These are phyloP conservation scores for Herpetomonas samuelpessoai DNA, from an alignment of 208 protist species.

Conservation along the genomic window DNA sequence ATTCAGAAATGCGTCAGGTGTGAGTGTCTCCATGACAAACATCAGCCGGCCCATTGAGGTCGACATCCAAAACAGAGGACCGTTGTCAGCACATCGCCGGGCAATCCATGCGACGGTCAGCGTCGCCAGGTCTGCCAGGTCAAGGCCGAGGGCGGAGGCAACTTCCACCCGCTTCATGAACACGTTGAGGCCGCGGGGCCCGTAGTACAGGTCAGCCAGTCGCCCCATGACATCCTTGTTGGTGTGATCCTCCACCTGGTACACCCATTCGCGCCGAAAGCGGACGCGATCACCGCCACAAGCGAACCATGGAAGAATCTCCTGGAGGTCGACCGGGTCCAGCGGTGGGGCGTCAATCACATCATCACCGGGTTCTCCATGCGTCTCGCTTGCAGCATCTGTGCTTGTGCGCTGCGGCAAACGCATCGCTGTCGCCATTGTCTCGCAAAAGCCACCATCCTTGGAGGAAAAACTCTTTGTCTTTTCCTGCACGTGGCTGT, in stretches of 20 bases:
- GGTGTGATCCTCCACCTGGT: neutral
- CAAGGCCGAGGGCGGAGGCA: constrained; percentile 19
- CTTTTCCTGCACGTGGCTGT: too few relatives aligned
- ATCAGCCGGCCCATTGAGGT: constrained; percentile 28
- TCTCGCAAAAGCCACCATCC: too few relatives aligned
- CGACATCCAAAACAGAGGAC: constrained; percentile 14
- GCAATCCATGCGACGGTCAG: constrained; percentile 38
- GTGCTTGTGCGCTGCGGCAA: too few relatives aligned
- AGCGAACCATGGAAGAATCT: neutral
- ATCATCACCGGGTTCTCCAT: too few relatives aligned
- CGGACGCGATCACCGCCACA: neutral
- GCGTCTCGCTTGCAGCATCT: too few relatives aligned
- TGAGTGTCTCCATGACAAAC: constrained; percentile 37
- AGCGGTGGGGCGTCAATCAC: too few relatives aligned
- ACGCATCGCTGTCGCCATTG: too few relatives aligned
- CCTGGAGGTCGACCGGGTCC: too few relatives aligned
- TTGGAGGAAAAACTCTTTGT: too few relatives aligned
- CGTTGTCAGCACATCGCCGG: constrained; percentile 12
- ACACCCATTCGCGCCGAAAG: neutral
- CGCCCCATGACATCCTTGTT: neutral
- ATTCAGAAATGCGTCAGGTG: constrained; percentile 35
- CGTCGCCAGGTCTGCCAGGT: constrained; percentile 23
- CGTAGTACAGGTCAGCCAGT: constrained; percentile 11
- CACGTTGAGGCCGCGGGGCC: neutral
- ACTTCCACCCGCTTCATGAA: constrained; percentile 2